Evolutionary conservation across 2,329 filamentous ascomycete species (phyloP), one percentile per base, ranked within the genome.

Genomic region (Aspergillus hiratsukae): DNA sequence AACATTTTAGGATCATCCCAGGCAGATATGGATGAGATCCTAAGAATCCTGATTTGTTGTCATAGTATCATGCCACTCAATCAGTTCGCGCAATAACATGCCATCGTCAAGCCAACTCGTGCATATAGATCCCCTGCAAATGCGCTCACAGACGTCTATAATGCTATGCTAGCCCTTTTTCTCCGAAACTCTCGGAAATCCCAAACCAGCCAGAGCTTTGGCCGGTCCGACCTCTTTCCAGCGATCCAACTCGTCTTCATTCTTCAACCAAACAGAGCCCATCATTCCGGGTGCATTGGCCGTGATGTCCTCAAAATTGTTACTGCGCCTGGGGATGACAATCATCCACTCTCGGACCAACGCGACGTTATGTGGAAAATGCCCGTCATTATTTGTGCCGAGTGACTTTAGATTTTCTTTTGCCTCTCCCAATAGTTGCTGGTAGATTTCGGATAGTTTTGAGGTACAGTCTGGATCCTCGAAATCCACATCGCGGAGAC

Each of bases 241-340:
- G 31, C 66, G 64, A 28, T 74, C 65, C 37, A 78, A 55, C 11
- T 71, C 62, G 1, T 67, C 66, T 17, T 73, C 59, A 3, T 66
- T 69, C 1, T 74, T 72, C 23, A 64, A 11, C 45, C 58, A 62
- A 8, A 63, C 48, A 4, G 61, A 63, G 0, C 80, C 80, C 51
- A 81, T 52, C 78, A 81, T 81, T 1, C 77, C 78, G 0, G 72
- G 70, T 0, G 78, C 71, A 60, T 81, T 81, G 1, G 75, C 76
- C 43, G 72, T 77, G 1, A 73, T 67, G 0, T 71, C 74, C 9
- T 71, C 63, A 17, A 73, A 67, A 0, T 66, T 70, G 0, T 67
- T 73, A 3, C 56, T 64, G 14, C 71, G 68, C 25, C 80, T 68
- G 3, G 80, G 80, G 25, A 81, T 72, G 2, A 81, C 74, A n/a